Conservation (phyloP, 306 rosid species). For the Fagus crenata region DNA sequence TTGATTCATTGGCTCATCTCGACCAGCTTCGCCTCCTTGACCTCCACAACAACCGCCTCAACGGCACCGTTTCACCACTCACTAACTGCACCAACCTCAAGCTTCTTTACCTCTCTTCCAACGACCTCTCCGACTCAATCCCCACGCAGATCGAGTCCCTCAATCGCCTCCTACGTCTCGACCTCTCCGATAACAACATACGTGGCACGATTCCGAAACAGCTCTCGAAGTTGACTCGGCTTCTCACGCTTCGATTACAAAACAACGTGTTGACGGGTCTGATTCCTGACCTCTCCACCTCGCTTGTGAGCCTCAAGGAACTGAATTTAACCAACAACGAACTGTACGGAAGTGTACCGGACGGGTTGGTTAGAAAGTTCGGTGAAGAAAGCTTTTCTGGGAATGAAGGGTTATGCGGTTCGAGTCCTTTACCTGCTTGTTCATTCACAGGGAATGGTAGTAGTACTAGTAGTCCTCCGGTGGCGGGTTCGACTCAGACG, state of each 20-base stretch:
- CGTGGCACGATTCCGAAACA: slow-evolving; percentile 55
- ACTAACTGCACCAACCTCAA: slow-evolving; percentile 72
- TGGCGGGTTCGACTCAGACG: slow-evolving; percentile 37
- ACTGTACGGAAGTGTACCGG: slow-evolving; percentile 60
- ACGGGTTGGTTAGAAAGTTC: slow-evolving; percentile 57
- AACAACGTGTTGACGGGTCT: slow-evolving; percentile 71
- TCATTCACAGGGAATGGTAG: slow-evolving; percentile 30
- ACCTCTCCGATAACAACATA: slow-evolving; percentile 86
- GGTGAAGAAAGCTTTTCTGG: slow-evolving; percentile 66
- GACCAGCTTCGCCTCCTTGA: slow-evolving; percentile 83
- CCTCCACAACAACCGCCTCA: slow-evolving; percentile 80
- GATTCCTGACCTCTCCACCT: slow-evolving; percentile 63
- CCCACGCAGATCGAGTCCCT: slow-evolving; percentile 51
- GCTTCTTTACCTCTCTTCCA: slow-evolving; percentile 74
- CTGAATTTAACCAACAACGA: slow-evolving; percentile 80
- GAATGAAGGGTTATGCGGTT: slow-evolving; percentile 79
- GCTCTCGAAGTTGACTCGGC: slow-evolving; percentile 41
- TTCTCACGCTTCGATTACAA: slow-evolving; percentile 74
- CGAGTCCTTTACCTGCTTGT: slow-evolving; percentile 60
- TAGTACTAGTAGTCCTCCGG: slow-evolving; percentile 26
- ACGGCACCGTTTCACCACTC: slow-evolving; percentile 56
- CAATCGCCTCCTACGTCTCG: slow-evolving; percentile 62
- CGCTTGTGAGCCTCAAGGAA: slow-evolving; percentile 53
- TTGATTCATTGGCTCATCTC: slow-evolving; percentile 53
- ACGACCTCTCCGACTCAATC: slow-evolving; percentile 84